Base-by-base conservation (phyloP, 345 rosid species). In the Citrus reticulata region DNA sequence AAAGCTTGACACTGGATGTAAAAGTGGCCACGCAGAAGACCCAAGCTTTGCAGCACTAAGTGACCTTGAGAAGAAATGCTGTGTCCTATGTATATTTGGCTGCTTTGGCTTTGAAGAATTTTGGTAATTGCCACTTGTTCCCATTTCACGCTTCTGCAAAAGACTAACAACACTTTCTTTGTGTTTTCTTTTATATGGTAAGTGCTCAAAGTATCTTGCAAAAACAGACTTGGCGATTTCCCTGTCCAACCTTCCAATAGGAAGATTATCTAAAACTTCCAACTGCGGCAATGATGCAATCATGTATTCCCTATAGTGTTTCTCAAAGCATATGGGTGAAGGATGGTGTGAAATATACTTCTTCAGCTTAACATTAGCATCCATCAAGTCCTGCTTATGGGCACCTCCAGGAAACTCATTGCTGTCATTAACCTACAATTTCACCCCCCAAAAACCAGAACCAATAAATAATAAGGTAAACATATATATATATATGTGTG, bases 321-420 rank as follows among this genome's bases (percentile, higher is more conserved):
- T 90, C 82, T 88, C 88, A 32, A 82, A 90, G 86, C 91, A 90
- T 60, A 88, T 85, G 8, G 88, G 86, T 0, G 91, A 85, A 64
- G 90, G 86, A 75, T 88, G 91, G 72, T 81, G 84, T 4, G 87
- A 87, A 68, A 76, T 81, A 77, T 83, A 85, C 51, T 85, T 72
- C 42, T 80, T 79, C 49, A 77, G 77, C 66, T 59, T 30, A 24
- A 32, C 46, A 11, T 30, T 40, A 29, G 46, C 78, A 55, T 78
- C 78, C 64, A 20, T 74, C 54, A 35, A 73, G 9, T 78, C 75
- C 83, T 65, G 67, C 37, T 75, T 79, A 37, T 25, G 67, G 70
- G 63, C 59, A 4, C 70, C 35, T 71, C 70, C 25, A 58, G 58
- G 42, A 55, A 51, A 66, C 37, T 65, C 70, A 1, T 74, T 69